phyloP scores from a whole-genome alignment of 768 basidiomycete species.

The Strobilomyces echinocephalus region DNA sequence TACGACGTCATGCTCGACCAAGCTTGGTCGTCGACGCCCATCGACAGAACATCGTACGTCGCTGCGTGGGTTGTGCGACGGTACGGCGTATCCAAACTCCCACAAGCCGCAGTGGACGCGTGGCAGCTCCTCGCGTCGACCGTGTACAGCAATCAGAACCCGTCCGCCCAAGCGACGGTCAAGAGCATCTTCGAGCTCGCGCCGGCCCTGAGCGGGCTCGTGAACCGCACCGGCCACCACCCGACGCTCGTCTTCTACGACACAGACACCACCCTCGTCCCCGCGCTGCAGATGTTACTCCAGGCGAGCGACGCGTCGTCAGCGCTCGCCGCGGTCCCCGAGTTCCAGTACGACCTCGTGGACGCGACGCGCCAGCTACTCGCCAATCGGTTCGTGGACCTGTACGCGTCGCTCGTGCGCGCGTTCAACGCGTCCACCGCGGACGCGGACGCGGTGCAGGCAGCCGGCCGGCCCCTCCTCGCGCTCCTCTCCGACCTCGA shows the following conservation, averaged over 20 bases:
- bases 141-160: constrained; percentile 36
- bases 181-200: constrained; percentile 37
- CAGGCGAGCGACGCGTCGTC: constrained; percentile 24
- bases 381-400: constrained; percentile 34
- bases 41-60: constrained; percentile 31
- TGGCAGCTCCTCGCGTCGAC: constrained; percentile 36
- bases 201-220: constrained; percentile 32
- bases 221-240: constrained; percentile 30
- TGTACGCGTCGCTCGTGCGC: constrained; percentile 29
- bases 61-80: constrained; percentile 34
- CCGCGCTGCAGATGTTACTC: constrained; percentile 69
- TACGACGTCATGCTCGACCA: constrained; percentile 40
- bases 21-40: constrained; percentile 34
- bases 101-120: constrained; percentile 26
- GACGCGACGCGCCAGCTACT: constrained; percentile 38
- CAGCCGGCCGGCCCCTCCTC: constrained; percentile 27
- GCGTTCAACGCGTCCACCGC: constrained; percentile 25
- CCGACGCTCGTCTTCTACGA: constrained; percentile 36
- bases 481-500: constrained; percentile 33
- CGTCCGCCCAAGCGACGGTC: constrained; percentile 29
- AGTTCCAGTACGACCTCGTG: constrained; percentile 38
- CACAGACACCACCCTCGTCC: constrained; percentile 56
- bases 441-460: constrained; percentile 17
- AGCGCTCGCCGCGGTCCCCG: constrained; percentile 23
- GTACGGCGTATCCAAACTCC: constrained; percentile 28